phyloP scores from a whole-genome alignment of 305 asterid species.

The Fraxinus baroniana region DNA sequence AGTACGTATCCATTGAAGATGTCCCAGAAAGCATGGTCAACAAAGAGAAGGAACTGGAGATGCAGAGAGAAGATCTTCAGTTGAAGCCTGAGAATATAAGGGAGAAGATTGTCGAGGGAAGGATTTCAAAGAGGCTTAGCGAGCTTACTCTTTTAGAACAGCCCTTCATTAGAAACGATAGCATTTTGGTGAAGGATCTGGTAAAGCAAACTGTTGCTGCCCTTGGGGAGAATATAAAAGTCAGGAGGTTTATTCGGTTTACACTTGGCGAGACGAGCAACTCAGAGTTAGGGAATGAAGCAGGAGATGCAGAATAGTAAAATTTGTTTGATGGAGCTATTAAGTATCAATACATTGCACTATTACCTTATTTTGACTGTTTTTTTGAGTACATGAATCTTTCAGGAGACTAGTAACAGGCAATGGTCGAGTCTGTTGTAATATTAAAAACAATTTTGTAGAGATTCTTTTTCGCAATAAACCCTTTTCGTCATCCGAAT shows the following conservation, averaged over 20 bases:
- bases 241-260: slow-evolving; percentile 78
- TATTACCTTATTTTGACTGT: background rate
- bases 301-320: slow-evolving; percentile 20
- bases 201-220: slow-evolving; percentile 90
- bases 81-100: slow-evolving; percentile 81
- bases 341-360: background rate
- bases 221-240: slow-evolving; percentile 89
- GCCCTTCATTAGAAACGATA: slow-evolving; percentile 68
- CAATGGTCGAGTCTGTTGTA: background rate
- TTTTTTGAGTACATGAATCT: background rate
- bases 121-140: slow-evolving; percentile 80
- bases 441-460: slow-evolving; percentile 14
- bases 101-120: slow-evolving; percentile 83
- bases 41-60: slow-evolving; percentile 79
- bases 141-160: slow-evolving; percentile 90
- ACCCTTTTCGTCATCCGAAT: background rate
- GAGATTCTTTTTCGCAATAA: background rate
- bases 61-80: slow-evolving; percentile 88
- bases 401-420: background rate
- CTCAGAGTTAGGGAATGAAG: slow-evolving; percentile 29
- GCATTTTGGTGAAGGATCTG: slow-evolving; percentile 72
- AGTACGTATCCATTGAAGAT: slow-evolving; percentile 69
- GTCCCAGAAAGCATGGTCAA: slow-evolving; percentile 52
- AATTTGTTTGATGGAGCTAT: background rate
- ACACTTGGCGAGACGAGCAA: slow-evolving; percentile 65